Conservation (phyloP, 495 filamentous ascomycete genomes). For the Talaromyces proteolyticus region DNA sequence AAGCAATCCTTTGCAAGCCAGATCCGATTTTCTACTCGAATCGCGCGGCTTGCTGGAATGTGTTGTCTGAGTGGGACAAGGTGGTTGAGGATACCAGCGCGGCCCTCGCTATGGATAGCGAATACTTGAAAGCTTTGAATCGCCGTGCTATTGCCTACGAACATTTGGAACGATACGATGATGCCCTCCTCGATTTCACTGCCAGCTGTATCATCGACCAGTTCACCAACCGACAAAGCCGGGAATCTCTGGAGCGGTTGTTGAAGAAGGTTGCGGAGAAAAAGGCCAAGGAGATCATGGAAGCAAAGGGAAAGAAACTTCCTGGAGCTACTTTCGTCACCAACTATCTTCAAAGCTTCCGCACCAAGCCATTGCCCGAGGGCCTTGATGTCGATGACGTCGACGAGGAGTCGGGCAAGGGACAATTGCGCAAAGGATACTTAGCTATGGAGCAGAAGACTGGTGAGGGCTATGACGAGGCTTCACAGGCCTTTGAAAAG, state of each 20-base stretch:
- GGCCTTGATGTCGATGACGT: slow-evolving; percentile 75
- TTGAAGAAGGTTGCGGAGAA: slow-evolving; percentile 95
- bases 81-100: slow-evolving; percentile 96
- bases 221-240: slow-evolving; percentile 84
- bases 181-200: slow-evolving; percentile 94
- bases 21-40: slow-evolving; percentile 99
- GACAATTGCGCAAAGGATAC: slow-evolving; percentile 76
- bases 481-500: slow-evolving; percentile 76
- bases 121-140: slow-evolving; percentile 97
- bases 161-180: slow-evolving; percentile 82
- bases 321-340: slow-evolving; percentile 94
- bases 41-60: slow-evolving; percentile 94
- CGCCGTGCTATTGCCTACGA: slow-evolving; percentile 94
- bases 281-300: slow-evolving; percentile 83
- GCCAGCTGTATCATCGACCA: slow-evolving; percentile 98
- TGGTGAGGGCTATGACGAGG: slow-evolving; percentile 82
- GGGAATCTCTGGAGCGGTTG: slow-evolving; percentile 83
- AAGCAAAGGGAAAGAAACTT: slow-evolving; percentile 70
- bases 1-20: slow-evolving; percentile 93
- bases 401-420: slow-evolving; percentile 72
- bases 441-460: slow-evolving; percentile 78
- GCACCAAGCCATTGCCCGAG: slow-evolving; percentile 65
- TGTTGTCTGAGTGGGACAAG: slow-evolving; percentile 85
- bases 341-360: slow-evolving; percentile 99
- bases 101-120: slow-evolving; percentile 81